Base-by-base conservation (phyloP, 768 basidiomycete species). In the Leccinum variicolor region DNA sequence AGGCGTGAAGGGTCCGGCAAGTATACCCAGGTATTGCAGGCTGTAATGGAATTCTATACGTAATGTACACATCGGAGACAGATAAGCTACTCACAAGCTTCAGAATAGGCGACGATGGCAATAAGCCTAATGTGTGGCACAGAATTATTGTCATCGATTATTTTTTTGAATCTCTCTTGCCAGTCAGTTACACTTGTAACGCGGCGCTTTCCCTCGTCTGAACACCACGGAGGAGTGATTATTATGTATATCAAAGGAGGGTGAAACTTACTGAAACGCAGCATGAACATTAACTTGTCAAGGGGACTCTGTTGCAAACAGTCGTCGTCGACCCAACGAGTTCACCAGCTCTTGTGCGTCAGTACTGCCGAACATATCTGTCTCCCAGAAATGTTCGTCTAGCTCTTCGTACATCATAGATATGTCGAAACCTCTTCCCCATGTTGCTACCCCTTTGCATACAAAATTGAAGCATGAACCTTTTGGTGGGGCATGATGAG, bases 31-130 rank as follows among this genome's bases (percentile, higher is more conserved):
- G 34, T n/a, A 41, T 63, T 59, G 45, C n/a, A 59, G 17, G 57
- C 66, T 67, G 29, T 8, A 33, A 48, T 6, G 7, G 49, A 23
- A 4, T 57, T 59, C 11, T 33, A 34, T 11, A 28, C 6, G 31
- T 2, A 15, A 8, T 1, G 29, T 6, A 34, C 3, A 8, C 5
- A 6, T 19, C n/a, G 7, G 4, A 19, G 34, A 31, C 7, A 5
- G 33, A 34, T 21, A 7, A 28, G 8, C 26, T 28, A 36, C 66
- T 47, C 17, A 68, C 66, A 59, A 25, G 11, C 59, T 25, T 67
- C 66, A 5, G 54, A 63, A 49, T 65, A 67, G 10, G 66, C 43
- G 19, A 45, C 43, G 21, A 45, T 45, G 43, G 43, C n/a, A 21
- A 45, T 21, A 21, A 45, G 43, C 43, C 11, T 45, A 13, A 45